Percentiles rank a stretch among this genome's conserved stretches.
phyloP scores from a whole-genome alignment of 176 grass and related monocot genomes.

The Thinopyrum elongatum region DNA sequence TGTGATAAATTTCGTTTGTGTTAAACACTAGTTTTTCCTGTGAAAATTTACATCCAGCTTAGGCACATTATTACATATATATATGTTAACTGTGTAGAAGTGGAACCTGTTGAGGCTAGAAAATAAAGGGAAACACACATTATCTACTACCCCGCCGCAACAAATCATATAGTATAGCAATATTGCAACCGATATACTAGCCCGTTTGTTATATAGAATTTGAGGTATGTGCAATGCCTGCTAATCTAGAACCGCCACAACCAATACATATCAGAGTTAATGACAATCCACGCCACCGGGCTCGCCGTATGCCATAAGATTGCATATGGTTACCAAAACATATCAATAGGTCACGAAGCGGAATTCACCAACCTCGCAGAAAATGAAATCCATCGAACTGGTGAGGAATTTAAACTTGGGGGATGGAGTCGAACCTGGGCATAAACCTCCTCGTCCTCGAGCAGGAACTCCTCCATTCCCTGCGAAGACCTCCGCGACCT shows the following conservation, averaged over 20 bases:
- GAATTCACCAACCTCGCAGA: neutral
- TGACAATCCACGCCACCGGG: neutral
- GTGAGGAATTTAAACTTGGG: neutral
- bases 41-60: neutral
- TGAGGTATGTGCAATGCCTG: neutral
- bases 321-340: neutral
- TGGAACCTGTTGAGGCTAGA: neutral
- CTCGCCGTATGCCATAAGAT: neutral
- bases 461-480: conserved; percentile 52
- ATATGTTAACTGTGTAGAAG: neutral
- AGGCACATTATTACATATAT: neutral
- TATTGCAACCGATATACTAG: neutral
- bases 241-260: neutral
- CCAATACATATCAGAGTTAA: neutral
- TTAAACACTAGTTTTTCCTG: neutral
- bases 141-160: neutral
- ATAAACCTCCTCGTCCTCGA: conserved; percentile 51
- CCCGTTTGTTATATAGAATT: neutral
- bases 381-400: neutral
- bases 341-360: neutral
- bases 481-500: conserved; percentile 19
- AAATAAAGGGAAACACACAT: neutral
- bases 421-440: conserved; percentile 32
- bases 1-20: neutral
- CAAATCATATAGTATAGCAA: neutral